These are phyloP conservation scores for Stramenopiles sp. DNA, from an alignment of 352 stramenopile species.

Conservation along the genomic window DNA sequence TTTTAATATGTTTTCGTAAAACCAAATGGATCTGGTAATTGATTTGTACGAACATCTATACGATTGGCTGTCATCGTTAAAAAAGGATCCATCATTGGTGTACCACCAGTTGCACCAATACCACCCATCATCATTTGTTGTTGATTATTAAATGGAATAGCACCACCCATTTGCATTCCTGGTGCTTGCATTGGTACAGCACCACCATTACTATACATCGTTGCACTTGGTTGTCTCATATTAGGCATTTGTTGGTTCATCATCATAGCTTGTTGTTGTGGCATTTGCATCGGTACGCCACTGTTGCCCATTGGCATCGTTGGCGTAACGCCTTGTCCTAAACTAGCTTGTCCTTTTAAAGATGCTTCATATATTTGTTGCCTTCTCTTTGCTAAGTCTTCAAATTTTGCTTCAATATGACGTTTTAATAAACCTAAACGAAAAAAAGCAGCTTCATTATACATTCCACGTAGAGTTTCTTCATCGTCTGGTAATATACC, in stretches of 20 bases:
- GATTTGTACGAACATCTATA: background rate
- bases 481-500: background rate
- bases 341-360: background rate
- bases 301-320: background rate
- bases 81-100: background rate
- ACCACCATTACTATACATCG: background rate
- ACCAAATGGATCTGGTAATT: background rate
- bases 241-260: background rate
- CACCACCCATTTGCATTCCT: background rate
- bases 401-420: background rate
- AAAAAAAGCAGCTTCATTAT: background rate
- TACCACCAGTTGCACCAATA: background rate
- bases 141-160: background rate
- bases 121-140: background rate
- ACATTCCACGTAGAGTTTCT: background rate
- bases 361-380: background rate
- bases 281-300: background rate
- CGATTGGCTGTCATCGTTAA: background rate
- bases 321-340: background rate
- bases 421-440: background rate
- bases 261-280: background rate
- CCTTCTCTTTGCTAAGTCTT: background rate
- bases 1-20: background rate
- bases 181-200: background rate
- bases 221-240: background rate